These are phyloP conservation scores for Westerdykella ornata DNA, from an alignment of 2,329 filamentous ascomycete genomes.

Conservation along the genomic window DNA sequence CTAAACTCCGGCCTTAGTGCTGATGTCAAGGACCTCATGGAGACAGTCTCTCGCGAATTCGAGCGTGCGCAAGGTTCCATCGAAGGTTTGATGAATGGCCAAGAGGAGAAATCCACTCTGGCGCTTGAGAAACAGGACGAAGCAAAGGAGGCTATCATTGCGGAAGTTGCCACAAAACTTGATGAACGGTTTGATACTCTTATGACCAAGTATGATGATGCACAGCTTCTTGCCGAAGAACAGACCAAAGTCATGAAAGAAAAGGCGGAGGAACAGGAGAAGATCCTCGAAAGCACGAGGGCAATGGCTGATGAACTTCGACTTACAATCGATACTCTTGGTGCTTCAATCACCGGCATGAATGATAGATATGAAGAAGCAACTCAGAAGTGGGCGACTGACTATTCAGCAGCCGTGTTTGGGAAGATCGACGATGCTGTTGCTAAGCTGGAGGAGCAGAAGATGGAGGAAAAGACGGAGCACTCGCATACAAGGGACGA, in stretches of 20 bases:
- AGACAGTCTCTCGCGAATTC: constrained; percentile 76
- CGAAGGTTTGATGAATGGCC: constrained; percentile 72
- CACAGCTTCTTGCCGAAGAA: constrained; percentile 66
- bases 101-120: constrained; percentile 54
- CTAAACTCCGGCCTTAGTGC: constrained; percentile 39
- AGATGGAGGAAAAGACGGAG: constrained; percentile 66
- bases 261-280: constrained; percentile 64
- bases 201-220: constrained; percentile 80
- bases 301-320: constrained; percentile 80
- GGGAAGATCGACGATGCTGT: constrained; percentile 73
- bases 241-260: constrained; percentile 67
- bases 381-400: constrained; percentile 78
- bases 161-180: constrained; percentile 51
- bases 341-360: constrained; percentile 50
- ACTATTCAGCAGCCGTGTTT: constrained; percentile 76
- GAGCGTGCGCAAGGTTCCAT: constrained; percentile 78
- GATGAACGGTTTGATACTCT: constrained; percentile 77
- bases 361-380: constrained; percentile 65
- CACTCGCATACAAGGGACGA: constrained; percentile 79
- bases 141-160: constrained; percentile 48
- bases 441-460: constrained; percentile 66
- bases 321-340: constrained; percentile 76
- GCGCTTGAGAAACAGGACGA: constrained; percentile 56
- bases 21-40: constrained; percentile 56
- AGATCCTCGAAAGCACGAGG: constrained; percentile 68